phyloP scores from a whole-genome alignment of 306 rosid genomes.

The Luffa acutangula region DNA sequence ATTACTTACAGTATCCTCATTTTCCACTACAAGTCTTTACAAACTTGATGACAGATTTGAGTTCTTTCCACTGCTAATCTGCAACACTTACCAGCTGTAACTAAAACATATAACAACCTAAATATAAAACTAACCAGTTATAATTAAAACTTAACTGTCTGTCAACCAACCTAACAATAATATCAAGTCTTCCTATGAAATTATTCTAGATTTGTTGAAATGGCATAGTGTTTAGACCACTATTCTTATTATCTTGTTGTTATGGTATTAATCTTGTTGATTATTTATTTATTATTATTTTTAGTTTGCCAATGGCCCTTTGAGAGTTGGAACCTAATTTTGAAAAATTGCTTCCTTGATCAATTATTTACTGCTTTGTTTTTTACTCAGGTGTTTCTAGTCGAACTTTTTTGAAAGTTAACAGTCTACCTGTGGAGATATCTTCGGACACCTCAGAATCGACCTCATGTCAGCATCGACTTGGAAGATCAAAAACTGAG shows the following conservation, averaged over 20 bases:
- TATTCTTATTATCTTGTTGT: not conserved
- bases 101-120: too few relatives aligned
- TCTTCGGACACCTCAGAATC: constrained; percentile 28
- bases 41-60: not conserved
- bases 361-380: not conserved
- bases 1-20: not conserved
- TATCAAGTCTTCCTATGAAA: not conserved
- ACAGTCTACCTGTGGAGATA: constrained; percentile 36
- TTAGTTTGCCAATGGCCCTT: not conserved
- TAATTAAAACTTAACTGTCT: too few relatives aligned
- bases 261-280: not conserved
- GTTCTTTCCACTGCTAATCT: not conserved
- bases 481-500: constrained; percentile 75
- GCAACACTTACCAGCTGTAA: too few relatives aligned
- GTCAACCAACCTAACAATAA: too few relatives aligned
- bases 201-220: not conserved
- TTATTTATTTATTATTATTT: not conserved
- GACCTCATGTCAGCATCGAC: constrained; percentile 28
- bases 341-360: not conserved
- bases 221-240: not conserved
- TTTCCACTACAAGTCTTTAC: not conserved
- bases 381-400: constrained; percentile 34
- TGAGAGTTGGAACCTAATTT: not conserved
- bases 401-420: constrained; percentile 30
- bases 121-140: not conserved